phyloP scores from a whole-genome alignment of 306 rosid genomes.

The Ceratonia siliqua region DNA sequence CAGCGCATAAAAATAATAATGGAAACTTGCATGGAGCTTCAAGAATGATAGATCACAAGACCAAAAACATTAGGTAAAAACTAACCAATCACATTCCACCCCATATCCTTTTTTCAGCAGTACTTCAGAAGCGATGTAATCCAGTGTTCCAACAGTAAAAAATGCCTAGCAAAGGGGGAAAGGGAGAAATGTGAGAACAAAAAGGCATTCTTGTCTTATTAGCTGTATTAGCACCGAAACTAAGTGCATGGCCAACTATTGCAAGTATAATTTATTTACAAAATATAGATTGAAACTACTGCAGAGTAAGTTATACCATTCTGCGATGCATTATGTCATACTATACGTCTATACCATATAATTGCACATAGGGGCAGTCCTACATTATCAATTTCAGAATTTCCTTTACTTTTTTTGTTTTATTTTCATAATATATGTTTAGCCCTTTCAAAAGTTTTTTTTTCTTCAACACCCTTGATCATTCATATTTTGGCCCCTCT shows the following conservation, averaged over 20 bases:
- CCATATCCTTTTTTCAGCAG: slow-evolving; percentile 85
- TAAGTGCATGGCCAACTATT: too few species aligned
- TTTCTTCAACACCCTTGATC: too few species aligned
- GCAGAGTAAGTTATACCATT: slow-evolving; percentile 17
- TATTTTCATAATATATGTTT: background rate
- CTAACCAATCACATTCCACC: slow-evolving; percentile 88
- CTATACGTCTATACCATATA: background rate
- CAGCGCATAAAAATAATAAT: slow-evolving; percentile 7
- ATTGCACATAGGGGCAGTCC: background rate
- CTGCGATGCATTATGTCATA: background rate
- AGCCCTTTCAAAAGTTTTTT: slow-evolving; percentile 25
- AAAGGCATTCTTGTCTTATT: slow-evolving; percentile 31
- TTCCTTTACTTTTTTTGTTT: background rate
- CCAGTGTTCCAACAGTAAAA: slow-evolving; percentile 93
- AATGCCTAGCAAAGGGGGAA: slow-evolving; percentile 59
- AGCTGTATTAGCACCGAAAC: slow-evolving; percentile 23
- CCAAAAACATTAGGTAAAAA: slow-evolving; percentile 37
- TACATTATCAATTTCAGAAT: background rate
- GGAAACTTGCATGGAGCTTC: background rate
- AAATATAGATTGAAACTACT: too few species aligned
- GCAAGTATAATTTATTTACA: too few species aligned
- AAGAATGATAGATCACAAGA: slow-evolving; percentile 16
- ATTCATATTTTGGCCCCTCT: background rate
- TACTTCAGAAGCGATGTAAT: slow-evolving; percentile 91
- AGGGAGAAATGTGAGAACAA: slow-evolving; percentile 32